Base-by-base conservation (phyloP, 2,329 filamentous ascomycete genomes). In the Ophiostoma triangulosporum region DNA sequence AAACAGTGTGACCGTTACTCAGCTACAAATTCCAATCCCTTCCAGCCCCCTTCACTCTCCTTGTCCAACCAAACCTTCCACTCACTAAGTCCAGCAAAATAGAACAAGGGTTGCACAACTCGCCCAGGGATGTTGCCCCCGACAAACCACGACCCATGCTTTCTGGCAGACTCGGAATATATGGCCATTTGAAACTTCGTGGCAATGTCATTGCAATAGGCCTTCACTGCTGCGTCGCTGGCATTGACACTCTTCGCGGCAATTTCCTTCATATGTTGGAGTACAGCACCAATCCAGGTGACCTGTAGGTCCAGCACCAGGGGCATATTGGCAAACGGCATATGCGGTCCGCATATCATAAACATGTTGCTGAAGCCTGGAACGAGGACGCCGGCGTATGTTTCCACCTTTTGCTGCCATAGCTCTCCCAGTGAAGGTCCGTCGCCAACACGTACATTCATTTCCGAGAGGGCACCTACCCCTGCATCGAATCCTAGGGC, bases 401-500 rank as follows among this genome's bases (percentile, higher is more conserved):
- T 66, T 24, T 56, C 58, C 3, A 64, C 61, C 3, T 62, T 62
- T 1, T 63, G 36, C 7, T 58, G 54, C 66, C 66, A 69, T 2
- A 59, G 57, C 2, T 68, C 63, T 6, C 56, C 56, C 9, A 69
- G 57, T 0, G 59, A 60, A 1, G 61, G 50, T 0, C 64, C 58
- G n/a, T 53, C 26, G 11, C 52, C 32, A 8, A 64, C 65, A 2
- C 60, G 59, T 9, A 69, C 58, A 6, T 65, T 62, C 26, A 69
- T 63, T 5, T 62, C 60, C 1, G 57, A 59, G 11, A 68, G 57
- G 0, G 62, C 61, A n/a, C 68, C 69, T 2, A 65, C 68, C 3
- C 62, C 57, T 11, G 64, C 61, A 35, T 68, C 63, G 36, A 68
- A 71, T 0, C 69, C 69, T 0, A 63, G 60, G 20, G 64, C 64